phyloP scores from a whole-genome alignment of 2,329 filamentous ascomycete species.

The Clarireedia monteithiana region DNA sequence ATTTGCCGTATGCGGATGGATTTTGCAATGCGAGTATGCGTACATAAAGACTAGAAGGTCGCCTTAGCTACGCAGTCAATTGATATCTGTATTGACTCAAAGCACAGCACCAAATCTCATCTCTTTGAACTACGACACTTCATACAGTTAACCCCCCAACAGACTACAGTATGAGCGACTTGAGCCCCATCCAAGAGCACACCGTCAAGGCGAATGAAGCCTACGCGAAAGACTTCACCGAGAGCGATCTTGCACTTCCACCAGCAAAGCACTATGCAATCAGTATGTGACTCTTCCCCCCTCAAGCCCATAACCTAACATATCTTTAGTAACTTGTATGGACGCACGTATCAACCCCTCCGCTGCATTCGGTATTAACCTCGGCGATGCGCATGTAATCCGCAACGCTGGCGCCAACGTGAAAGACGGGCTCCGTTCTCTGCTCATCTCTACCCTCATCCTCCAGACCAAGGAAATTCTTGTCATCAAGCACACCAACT shows the following conservation, averaged over 20 bases:
- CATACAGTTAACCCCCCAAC: not conserved
- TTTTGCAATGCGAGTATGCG: no score
- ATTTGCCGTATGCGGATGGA: no score
- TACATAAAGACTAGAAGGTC: not conserved
- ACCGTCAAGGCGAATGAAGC: conserved; percentile 48
- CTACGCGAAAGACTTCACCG: conserved; percentile 52
- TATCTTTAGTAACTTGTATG: conserved; percentile 63
- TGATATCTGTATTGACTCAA: not conserved
- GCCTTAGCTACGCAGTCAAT: not conserved
- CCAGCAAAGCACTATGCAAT: conserved; percentile 63
- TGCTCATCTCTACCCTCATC: conserved; percentile 73
- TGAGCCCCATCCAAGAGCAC: conserved; percentile 42
- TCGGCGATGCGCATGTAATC: conserved; percentile 73
- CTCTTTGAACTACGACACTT: no score
- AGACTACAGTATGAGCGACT: not conserved
- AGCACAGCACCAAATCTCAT: not conserved
- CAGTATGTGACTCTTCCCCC: conserved; percentile 34
- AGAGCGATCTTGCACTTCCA: conserved; percentile 58
- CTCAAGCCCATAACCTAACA: conserved; percentile 15
- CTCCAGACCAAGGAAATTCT: conserved; percentile 70
- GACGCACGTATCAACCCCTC: conserved; percentile 66
- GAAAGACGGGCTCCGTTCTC: conserved; percentile 61
- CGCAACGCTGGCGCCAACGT: conserved; percentile 65
- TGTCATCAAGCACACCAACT: conserved; percentile 44
- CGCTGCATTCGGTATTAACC: conserved; percentile 58